Percentiles rank a stretch among this genome's conserved stretches.
Conservation (phyloP, 2,329 filamentous ascomycete species). For the Endoconidiophora polonica region DNA sequence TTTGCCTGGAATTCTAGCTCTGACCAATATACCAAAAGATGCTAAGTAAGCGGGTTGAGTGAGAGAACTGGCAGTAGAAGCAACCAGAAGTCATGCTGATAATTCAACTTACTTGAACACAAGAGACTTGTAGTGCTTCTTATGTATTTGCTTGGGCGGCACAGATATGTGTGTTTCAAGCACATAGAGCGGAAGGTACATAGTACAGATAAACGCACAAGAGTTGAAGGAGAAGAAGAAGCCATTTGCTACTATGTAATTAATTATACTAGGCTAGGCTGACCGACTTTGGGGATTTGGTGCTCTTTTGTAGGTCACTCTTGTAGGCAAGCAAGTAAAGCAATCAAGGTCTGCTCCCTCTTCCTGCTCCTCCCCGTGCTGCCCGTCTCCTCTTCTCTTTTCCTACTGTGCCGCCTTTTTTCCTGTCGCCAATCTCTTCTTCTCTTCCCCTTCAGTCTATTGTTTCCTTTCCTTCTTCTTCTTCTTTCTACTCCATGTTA, state of each 20-base stretch:
- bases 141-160: not conserved
- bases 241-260: too few species aligned
- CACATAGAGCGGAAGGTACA: not conserved
- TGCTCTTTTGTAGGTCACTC: not conserved
- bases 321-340: not conserved
- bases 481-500: not conserved
- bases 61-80: too few species aligned
- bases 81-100: too few species aligned
- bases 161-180: not conserved
- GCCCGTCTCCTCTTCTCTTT: not conserved
- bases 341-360: too few species aligned
- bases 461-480: not conserved
- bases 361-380: too few species aligned
- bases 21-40: too few species aligned
- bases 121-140: too few species aligned
- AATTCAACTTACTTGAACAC: too few species aligned
- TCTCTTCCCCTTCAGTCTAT: not conserved
- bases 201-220: too few species aligned
- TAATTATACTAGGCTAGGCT: not conserved
- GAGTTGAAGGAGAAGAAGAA: too few species aligned
- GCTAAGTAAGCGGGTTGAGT: too few species aligned
- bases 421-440: not conserved
- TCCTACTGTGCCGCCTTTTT: not conserved
- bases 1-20: too few species aligned
- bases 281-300: not conserved